Base-by-base conservation (phyloP, 257 asterid genomes). In the Solanum infundibuliforme region DNA sequence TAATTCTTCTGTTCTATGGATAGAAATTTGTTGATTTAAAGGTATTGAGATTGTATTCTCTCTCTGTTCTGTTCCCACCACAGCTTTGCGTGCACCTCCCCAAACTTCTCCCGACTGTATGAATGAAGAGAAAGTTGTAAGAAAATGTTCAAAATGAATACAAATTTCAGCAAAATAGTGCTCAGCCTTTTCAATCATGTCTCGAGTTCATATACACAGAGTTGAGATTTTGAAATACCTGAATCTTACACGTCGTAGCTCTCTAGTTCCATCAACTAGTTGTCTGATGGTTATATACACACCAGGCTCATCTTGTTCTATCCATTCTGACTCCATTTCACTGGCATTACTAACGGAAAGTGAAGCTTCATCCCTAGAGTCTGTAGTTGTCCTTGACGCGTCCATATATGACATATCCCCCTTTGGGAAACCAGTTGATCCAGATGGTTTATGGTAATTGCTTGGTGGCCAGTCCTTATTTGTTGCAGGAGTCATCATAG, bases 31-130 rank as follows among this genome's bases (percentile, higher is more conserved):
- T 48, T 1, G 20, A 18, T 39, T 88, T 89, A 93, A 87, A 95
- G 99, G 90, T 96, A 95, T 87, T 93, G 98, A 87, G 95, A 84
- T 90, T 95, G 99, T 93, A 97, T 95, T 87, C 99, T 94, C 88
- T 95, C 98, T 90, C 98, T 91, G 96, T 97, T 95, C 84, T 94
- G 89, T 88, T 97, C 99, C 99, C 98, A 97, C 99, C 99, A 97
- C 39, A 84, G 92, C 93, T 95, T 97, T 2, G 99, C 99, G 1
- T 93, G 93, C 86, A 92, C 95, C 90, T 97, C 99, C 6, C 99
- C 99, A 16, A 95, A 97, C 87, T 87, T 94, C 38, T 95, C 99
- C 0, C 99, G 98, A 90, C 99, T 97, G 93, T 38, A 35, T 87
- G 39, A 68, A 83, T 18, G 41, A 18, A 58, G 3, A 72, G 79